A percentile compares a stretch with the other conserved stretches of the same genome.
These are phyloP conservation scores for Mrakia gelida DNA, from an alignment of 768 basidiomycete genomes.

Conservation along the genomic window DNA sequence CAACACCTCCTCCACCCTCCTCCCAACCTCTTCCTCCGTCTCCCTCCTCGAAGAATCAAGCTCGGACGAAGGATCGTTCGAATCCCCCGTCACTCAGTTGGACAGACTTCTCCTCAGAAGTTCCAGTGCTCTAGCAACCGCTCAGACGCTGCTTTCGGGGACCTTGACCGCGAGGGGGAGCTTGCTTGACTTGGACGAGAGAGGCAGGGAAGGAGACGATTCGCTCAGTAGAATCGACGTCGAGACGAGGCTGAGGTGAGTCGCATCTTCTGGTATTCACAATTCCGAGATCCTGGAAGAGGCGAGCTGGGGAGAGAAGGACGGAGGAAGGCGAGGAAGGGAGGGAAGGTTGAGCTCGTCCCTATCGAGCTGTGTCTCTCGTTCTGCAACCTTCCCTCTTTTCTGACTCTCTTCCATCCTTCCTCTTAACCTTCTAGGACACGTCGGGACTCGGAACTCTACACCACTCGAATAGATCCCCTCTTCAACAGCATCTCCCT, in stretches of 20 bases:
- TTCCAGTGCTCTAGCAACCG: neutral
- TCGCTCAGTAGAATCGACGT: neutral
- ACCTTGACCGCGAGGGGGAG: neutral
- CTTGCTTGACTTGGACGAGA: conserved; percentile 1
- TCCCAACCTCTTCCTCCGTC: neutral
- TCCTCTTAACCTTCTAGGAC: neutral
- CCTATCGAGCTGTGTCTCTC: neutral
- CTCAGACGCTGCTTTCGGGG: neutral
- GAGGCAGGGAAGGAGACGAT: conserved; percentile 3
- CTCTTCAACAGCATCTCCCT: neutral
- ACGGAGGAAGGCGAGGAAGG: neutral
- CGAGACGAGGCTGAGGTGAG: conserved; percentile 14
- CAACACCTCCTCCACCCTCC: neutral
- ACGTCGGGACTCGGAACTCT: neutral
- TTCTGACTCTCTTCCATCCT: neutral
- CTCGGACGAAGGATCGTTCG: neutral
- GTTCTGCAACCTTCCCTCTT: neutral
- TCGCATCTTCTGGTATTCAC: neutral
- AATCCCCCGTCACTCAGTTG: neutral
- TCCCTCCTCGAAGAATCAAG: neutral
- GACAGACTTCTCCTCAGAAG: conserved; percentile 5
- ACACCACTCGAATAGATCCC: neutral
- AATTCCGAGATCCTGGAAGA: neutral
- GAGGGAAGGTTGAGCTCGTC: conserved; percentile 1
- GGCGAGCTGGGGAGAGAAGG: neutral